Evolutionary conservation across 2,329 filamentous ascomycete species (phyloP).

Genomic region (Orbilia blumenaviensis): DNA sequence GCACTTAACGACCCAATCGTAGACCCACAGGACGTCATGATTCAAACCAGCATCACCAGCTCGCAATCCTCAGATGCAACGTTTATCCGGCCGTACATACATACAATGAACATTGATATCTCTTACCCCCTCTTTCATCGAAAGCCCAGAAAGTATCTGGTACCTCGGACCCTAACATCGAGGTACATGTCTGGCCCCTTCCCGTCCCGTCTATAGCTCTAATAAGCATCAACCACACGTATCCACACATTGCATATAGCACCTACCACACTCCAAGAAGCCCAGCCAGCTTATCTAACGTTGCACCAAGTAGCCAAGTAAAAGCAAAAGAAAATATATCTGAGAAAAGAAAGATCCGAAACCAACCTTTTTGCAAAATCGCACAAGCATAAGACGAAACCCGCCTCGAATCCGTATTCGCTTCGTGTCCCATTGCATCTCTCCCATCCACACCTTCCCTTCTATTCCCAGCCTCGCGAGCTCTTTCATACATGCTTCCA

Average conservation of each 20-base stretch:
- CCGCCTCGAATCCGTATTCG: conserved; percentile 19
- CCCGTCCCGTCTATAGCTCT: conserved; percentile 18
- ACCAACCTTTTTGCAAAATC: not conserved
- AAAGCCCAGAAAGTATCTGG: conserved; percentile 13
- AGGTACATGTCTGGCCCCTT: conserved; percentile 21
- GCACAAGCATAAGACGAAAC: conserved; percentile 18
- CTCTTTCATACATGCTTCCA: not conserved
- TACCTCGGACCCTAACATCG: conserved; percentile 16
- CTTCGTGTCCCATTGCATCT: conserved; percentile 17
- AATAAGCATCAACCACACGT: conserved; percentile 20
- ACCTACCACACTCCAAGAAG: not conserved
- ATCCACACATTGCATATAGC: conserved; percentile 12
- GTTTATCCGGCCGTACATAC: conserved; percentile 5
- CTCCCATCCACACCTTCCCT: not conserved
- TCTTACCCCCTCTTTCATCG: not conserved
- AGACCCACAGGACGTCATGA: not conserved
- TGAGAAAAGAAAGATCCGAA: not conserved
- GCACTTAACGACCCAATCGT: not conserved
- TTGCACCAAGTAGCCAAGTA: not conserved
- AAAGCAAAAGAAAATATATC: not conserved
- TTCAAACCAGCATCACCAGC: conserved; percentile 2
- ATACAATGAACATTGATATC: not conserved
- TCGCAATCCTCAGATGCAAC: conserved; percentile 9
- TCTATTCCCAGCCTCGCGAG: conserved; percentile 4
- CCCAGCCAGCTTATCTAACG: conserved; percentile 14